Evolutionary conservation across 106 monocot species (phyloP), one percentile per base, ranked within the genome.

Genomic region (Dendrobium officinale): DNA sequence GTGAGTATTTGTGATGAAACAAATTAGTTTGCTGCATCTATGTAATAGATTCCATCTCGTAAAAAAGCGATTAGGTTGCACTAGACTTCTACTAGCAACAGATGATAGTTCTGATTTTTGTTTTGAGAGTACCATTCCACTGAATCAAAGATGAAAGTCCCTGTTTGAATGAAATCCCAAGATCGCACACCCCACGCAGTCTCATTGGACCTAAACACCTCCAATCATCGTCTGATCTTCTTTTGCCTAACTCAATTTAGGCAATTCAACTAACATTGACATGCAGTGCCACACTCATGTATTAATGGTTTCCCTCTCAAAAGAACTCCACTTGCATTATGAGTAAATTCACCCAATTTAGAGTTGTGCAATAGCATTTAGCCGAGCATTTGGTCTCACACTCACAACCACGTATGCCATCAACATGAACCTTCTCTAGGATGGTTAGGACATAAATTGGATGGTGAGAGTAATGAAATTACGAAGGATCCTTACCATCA

Each of bases 131-230:
- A 91, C 85, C 51, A 91, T 80, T 27, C 99, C 99, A 80, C 82
- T 90, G 83, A 89, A 91, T 99, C 95, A 55, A 95, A 99, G 7
- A 95, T 75, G 72, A 99, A 99, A 20, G 87, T 68, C 29, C 99
- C 99, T 1, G 99, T 95, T 51, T 87, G 85, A 75, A 99, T 99
- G 80, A 99, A 75, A 90, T 99, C 99, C 77, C 95, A 68, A 3
- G 99, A 91, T 43, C 99, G 79, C n/a, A 99, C 91, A 17, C 95
- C 99, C 99, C 99, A 95, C 6, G 91, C 95, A 1, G 91, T 99
- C 80, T 95, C 99, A 59, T 68, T 79, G 10, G 99, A 95, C 72
- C 95, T 77, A 58, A 95, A 99, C 41, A 99, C 89, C 88, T 99
- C 95, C 77, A 99, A 80, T 26, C 82, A 77, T 33, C 82, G 70